Evolutionary conservation across 2,329 filamentous ascomycete species (phyloP), one percentile per base, ranked within the genome.

Genomic region (Cladophialophora chaetospira): DNA sequence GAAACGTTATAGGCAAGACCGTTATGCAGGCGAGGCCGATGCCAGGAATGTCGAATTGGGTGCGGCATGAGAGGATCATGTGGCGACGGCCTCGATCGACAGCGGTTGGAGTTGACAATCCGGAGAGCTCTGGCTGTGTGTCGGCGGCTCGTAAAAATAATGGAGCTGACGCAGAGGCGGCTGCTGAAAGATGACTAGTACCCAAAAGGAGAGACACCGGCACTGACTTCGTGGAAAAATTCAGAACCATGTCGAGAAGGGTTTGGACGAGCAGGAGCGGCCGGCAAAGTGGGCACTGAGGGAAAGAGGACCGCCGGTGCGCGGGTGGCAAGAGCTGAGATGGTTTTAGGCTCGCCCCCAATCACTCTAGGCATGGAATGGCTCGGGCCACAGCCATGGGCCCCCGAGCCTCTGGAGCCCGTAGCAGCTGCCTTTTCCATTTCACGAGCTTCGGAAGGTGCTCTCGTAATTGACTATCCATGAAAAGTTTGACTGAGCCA

Each of bases 1-100:
- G 57, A 44, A 25, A 46, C 57, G 52, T 55, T 38, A 62, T 60
- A 60, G 57, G 60, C 54, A 57, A 44, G 40, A 38, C 26, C 28
- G 38, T 36, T 3, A 43, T 40, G 28, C 46, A n/a, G 45, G 40
- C 40, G 48, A 48, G 23, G 33, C 53, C 40, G 50, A 53, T 38
- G 25, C 38, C 53, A 49, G 58, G 21, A 47, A 45, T 47, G 48
- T 51, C n/a, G 23, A 13, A 26, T 15, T 11, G 33, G 26, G 31
- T 6, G 15, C 13, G 17, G 33, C 13, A 49, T 21, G 36, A 4
- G 49, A 11, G 28, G 11, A 53, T 36, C 50, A 36, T 44, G 50
- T 53, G 50, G 50, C 50, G 40, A 53, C 38, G 40, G n/a, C 38
- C 35, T 50, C 33, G 53, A 55, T 55, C 53, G 33, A 19, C 43